Base-by-base conservation (phyloP, 2,329 filamentous ascomycete species). In the Arthrobotrys megalospora region DNA sequence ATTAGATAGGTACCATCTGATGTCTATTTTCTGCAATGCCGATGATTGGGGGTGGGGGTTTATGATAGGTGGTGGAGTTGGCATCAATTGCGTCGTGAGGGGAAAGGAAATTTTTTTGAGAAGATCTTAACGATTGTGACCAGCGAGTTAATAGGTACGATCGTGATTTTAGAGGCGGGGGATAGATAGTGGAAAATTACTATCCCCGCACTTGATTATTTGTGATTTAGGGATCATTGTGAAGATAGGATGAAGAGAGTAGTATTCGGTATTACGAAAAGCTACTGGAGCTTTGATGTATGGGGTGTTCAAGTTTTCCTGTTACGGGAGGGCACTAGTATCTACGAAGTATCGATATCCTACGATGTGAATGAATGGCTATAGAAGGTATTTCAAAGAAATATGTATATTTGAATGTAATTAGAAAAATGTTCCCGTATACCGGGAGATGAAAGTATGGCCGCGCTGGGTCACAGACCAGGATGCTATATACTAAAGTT, bases 401-500 rank as follows among this genome's bases (percentile, higher is more conserved):
- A 60, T 60, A 60, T 60, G 24, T 60, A 58, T 58, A 43, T 43
- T 43, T n/a, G 34, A 43, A 60, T 21, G 11, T 60, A 16, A 60
- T 43, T 43, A 60, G 36, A 28, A 53, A 19, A 28, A 41, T 14
- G 14, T 55, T 24, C 43, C 55, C 55, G 53, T 43, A 60, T 60
- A 43, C 12, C 16, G 36, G 24, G 24, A 60, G 43, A 60, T 24
- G 55, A 60, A 60, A 43, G 34, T 60, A 60, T 43, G 19, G 36
- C 11, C 8, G 34, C 21, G 55, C 55, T 60, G 55, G 38, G 21
- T 60, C 55, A 19, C 55, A 43, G 14, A n/a, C 55, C 19, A 43
- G 55, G 4, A 60, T 55, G 52, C 53, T 60, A 60, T 60, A 43
- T 60, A 60, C 55, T 60, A 43, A 60, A 60, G 55, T 60, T 21